These are phyloP conservation scores for Corylus americana DNA, from an alignment of 306 rosid genomes.

Conservation along the genomic window DNA sequence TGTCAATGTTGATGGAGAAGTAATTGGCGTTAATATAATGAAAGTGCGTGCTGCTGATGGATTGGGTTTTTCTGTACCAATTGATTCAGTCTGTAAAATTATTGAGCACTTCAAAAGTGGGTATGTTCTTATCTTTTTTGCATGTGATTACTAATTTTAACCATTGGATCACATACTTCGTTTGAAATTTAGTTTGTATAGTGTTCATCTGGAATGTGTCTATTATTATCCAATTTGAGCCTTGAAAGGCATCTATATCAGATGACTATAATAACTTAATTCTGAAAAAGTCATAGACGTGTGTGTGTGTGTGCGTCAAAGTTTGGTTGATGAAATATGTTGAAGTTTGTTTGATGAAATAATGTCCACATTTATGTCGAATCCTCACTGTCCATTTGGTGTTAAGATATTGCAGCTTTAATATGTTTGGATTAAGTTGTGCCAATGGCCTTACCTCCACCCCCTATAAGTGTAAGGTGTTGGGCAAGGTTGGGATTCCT, in stretches of 20 bases:
- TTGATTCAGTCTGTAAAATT: conserved; percentile 70
- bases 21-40: conserved; percentile 81
- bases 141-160: neutral
- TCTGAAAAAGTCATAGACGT: neutral
- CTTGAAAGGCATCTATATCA: too few relatives aligned
- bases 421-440: neutral
- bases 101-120: conserved; percentile 78
- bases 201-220: neutral
- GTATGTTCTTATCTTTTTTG: conserved; percentile 36
- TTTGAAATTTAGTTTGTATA: neutral
- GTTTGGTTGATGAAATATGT: neutral
- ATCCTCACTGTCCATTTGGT: neutral
- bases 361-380: neutral
- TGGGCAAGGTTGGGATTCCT: neutral
- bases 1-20: conserved; percentile 87
- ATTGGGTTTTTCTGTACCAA: conserved; percentile 82
- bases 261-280: neutral
- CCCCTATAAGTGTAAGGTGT: neutral
- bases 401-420: neutral
- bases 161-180: neutral
- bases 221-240: neutral
- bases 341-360: neutral
- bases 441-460: neutral
- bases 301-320: neutral
- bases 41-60: conserved; percentile 81